Evolutionary conservation across 768 basidiomycete species (phyloP).

Genomic region (Cyathus striatus): DNA sequence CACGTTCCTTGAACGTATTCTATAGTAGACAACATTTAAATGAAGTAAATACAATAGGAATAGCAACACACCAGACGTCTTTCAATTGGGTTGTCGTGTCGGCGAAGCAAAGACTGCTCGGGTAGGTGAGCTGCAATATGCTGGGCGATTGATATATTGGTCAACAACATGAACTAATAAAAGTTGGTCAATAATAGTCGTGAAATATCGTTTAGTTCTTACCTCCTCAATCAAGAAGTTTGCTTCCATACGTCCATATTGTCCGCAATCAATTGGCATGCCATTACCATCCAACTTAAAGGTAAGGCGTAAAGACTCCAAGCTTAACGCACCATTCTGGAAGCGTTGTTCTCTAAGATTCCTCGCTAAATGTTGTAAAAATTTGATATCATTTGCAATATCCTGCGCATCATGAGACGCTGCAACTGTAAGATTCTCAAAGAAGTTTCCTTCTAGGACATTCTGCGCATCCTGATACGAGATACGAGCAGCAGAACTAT

Average conservation of each 20-base stretch:
- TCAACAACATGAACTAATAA: slow-evolving; percentile 85
- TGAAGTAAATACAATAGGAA: background rate
- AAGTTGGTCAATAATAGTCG: slow-evolving; percentile 4
- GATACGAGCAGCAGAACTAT: slow-evolving; percentile 81
- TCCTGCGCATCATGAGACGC: slow-evolving; percentile 55
- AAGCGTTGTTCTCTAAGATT: slow-evolving; percentile 70
- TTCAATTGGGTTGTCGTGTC: slow-evolving; percentile 90
- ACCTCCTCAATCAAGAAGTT: slow-evolving; percentile 90
- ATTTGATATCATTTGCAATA: slow-evolving; percentile 72
- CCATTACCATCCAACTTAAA: slow-evolving; percentile 82
- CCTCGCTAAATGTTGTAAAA: slow-evolving; percentile 63
- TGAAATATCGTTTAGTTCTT: slow-evolving; percentile 8
- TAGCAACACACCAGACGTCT: slow-evolving; percentile 68
- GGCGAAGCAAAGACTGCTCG: slow-evolving; percentile 93
- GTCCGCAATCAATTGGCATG: slow-evolving; percentile 72
- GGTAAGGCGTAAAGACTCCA: slow-evolving; percentile 62
- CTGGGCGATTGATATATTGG: slow-evolving; percentile 87
- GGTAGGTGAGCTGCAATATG: slow-evolving; percentile 91
- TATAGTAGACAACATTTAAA: slow-evolving; percentile 23
- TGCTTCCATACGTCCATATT: slow-evolving; percentile 62
- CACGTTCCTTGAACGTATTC: slow-evolving; percentile 77
- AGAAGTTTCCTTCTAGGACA: slow-evolving; percentile 68
- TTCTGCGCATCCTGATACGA: slow-evolving; percentile 79
- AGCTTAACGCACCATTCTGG: slow-evolving; percentile 73
- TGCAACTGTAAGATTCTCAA: slow-evolving; percentile 47